Evolutionary conservation across 208 protist genomes (phyloP).

Genomic region (Paratrypanosoma confusum): DNA sequence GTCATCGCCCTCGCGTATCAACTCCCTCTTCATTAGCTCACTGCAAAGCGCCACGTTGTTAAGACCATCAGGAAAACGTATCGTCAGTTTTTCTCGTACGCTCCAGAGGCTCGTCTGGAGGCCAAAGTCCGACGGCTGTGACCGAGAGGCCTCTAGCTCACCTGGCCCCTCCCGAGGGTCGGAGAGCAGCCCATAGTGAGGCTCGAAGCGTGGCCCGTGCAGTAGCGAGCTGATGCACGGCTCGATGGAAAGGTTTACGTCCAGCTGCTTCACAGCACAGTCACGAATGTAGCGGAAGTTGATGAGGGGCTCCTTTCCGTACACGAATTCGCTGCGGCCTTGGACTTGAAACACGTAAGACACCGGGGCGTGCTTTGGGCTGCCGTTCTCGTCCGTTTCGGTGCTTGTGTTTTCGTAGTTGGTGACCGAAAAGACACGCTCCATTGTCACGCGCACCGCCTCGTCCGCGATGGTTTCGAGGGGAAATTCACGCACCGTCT

Average conservation of each 20-base stretch:
- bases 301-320: constrained; percentile 34
- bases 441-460: constrained; percentile 25
- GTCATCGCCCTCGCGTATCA: constrained; percentile 21
- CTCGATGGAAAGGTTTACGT: constrained; percentile 37
- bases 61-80: constrained; percentile 21
- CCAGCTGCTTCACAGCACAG: constrained; percentile 31
- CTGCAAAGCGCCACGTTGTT: constrained; percentile 16
- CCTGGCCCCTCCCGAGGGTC: constrained; percentile 12
- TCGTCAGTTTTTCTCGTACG: constrained; percentile 15
- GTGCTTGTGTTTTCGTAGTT: constrained; percentile 8
- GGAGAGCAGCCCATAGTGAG: constrained; percentile 20
- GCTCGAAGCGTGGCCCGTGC: constrained; percentile 27
- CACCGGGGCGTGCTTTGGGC: too few species aligned
- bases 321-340: constrained; percentile 50
- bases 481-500: constrained; percentile 26
- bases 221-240: constrained; percentile 17
- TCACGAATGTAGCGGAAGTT: constrained; percentile 47
- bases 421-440: constrained; percentile 13
- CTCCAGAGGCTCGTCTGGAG: constrained; percentile 41
- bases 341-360: constrained; percentile 44
- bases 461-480: constrained; percentile 39
- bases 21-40: constrained; percentile 28
- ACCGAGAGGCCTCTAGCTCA: too few species aligned
- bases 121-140: too few species aligned
- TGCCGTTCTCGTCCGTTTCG: constrained; percentile 8